Base-by-base conservation (phyloP, 192 early-diverging fungal genomes). In the Entophlyctis helioformis region DNA sequence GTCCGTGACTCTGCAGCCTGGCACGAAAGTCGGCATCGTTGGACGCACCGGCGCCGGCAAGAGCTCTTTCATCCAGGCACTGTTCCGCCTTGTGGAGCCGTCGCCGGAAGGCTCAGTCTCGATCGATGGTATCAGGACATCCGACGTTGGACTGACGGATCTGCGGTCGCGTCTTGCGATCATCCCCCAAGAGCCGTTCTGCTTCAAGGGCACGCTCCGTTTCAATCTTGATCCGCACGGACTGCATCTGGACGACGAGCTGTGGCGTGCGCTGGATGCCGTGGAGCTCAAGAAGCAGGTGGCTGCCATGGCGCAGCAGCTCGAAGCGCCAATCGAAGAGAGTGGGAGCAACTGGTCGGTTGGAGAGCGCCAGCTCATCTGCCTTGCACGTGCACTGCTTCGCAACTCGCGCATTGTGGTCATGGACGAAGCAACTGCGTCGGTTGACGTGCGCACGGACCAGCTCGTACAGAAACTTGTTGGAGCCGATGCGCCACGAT, bases 41-140 rank as follows among this genome's bases (percentile, higher is more conserved):
- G 91, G 91, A 21, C 67, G 91, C 5, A 88, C 87, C 3, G 88
- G 88, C 7, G 84, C 85, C 19, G 83, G 84, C 4, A 87, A 85
- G 33, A 67, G 65, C 5, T 78, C 70, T 48, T 63, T 87, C 43
- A 61, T 88, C 26, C 52, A 67, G 39, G 64, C 82, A 0, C 57
- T 87, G 16, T 87, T 91, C 56, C 71, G 88, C 13, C 51, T 89
- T 22, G 71, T 69, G n/a, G 82, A 86, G 56, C 80, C 78, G 1
- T 23, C 57, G 16, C 50, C 67, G 6, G 15, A 48, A 32, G 64
- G 70, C 3, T 71, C 53, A 18, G 69, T 91, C 29, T 39, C 42
- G 31, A 76, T 89, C 40, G 88, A 89, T 48, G 78, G 73, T 11
- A 50, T 85, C 21, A 60, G 70, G 32, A 85, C 78, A 19, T 63